Evolutionary conservation across 1,284 basidiomycete genomes (phyloP), one percentile per base, ranked within the genome.

Genomic region (Waitea zeae): DNA sequence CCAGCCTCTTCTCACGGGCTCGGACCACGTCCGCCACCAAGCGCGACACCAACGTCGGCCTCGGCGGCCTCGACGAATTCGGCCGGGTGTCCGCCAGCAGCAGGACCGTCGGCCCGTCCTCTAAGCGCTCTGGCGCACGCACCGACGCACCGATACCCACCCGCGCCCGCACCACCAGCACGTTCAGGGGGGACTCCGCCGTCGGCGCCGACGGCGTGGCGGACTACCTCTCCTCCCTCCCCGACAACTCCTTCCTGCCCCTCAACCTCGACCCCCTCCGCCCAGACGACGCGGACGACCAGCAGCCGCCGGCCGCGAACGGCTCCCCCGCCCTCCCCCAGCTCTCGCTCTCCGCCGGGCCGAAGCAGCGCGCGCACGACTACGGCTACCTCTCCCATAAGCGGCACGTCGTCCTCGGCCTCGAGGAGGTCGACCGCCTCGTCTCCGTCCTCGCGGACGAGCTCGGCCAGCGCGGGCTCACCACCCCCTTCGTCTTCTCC

Each of bases 401-500:
- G 38, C 64, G 72, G 19, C 74, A 84, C 49, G 70, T 82, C 40
- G 61, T 82, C 3, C 67, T 92, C 0, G 73, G 80, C 11, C 56
- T 86, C 12, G 75, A 82, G 38, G 74, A 89, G 46, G 69, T 78
- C 12, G 65, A 69, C 5, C 61, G 67, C 20, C 66, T 90, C 26
- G 71, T 87, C 13, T 62, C 70, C 32, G 70, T 76, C 36, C 59
- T 88, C 26, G 67, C 73, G 26, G 62, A 69, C 39, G 83, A 87
- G 57, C 64, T 90, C 33, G 64, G 63, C 41, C 62, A 67, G 36
- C 65, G 83, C 48, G 84, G 79, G 33, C 66, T 92, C 39, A 78
- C 78, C 18, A 88, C 84, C 2, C 88, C 88, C 11, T 76, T 92
- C 55, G 73, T 93, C 41, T 90, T 93, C 59, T 83, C 80, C 18